Percentiles rank a stretch among this genome's conserved stretches.
Conservation (phyloP, 1,284 basidiomycete species). For the Cerrena zonata region DNA sequence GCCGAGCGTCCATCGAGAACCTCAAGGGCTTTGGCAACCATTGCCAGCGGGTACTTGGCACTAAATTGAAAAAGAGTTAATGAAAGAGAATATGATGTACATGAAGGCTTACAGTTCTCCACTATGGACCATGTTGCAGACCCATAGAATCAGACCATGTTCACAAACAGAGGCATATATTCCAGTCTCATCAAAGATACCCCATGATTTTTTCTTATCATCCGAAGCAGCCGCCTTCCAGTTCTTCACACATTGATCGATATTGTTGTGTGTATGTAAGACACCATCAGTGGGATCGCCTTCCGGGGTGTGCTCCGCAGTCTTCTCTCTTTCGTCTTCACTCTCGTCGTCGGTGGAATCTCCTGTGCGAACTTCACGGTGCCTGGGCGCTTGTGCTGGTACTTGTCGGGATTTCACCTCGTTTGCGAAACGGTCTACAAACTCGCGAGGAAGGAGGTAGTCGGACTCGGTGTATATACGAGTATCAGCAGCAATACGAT, state of each 20-base stretch:
- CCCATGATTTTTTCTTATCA: too few relatives aligned
- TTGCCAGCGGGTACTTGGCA: slow-evolving; percentile 32
- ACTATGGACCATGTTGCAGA: slow-evolving; percentile 26
- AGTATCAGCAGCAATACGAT: slow-evolving; percentile 10
- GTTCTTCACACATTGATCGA: slow-evolving; percentile 23
- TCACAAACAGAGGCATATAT: too few relatives aligned
- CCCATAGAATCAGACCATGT: slow-evolving; percentile 21
- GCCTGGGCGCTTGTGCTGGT: background rate
- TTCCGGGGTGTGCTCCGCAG: slow-evolving; percentile 2
- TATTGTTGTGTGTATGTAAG: background rate
- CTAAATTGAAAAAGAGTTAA: slow-evolving; percentile 14
- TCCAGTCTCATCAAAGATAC: too few relatives aligned
- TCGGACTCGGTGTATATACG: slow-evolving; percentile 12
- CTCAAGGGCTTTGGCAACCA: slow-evolving; percentile 20
- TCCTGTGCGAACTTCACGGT: background rate
- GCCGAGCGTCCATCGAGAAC: slow-evolving; percentile 10
- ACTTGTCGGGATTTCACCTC: slow-evolving; percentile 20
- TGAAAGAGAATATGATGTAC: slow-evolving; percentile 5
- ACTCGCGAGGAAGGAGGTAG: slow-evolving; percentile 18
- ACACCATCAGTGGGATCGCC: slow-evolving; percentile 19
- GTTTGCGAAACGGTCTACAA: slow-evolving; percentile 26
- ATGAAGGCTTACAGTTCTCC: slow-evolving; percentile 26
- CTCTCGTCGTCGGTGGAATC: slow-evolving; percentile 2
- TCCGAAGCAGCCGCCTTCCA: slow-evolving; percentile 31
- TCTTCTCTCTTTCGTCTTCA: too few relatives aligned